These are phyloP conservation scores for Senna siamea DNA, from an alignment of 306 rosid genomes.

Conservation along the genomic window DNA sequence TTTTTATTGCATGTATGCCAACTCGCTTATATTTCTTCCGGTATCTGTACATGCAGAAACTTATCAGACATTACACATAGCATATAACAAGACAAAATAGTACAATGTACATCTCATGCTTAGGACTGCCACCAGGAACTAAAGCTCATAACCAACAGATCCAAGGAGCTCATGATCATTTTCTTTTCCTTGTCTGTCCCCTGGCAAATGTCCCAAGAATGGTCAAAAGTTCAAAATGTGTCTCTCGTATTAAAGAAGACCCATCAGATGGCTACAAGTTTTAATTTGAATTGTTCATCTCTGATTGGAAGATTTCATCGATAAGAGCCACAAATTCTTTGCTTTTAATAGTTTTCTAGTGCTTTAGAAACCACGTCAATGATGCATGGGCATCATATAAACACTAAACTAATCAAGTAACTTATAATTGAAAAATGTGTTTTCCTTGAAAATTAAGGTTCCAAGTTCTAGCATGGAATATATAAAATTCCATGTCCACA, in stretches of 20 bases:
- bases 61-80: slow-evolving; percentile 1
- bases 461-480: neutral
- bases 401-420: slow-evolving; percentile 3
- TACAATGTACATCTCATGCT: slow-evolving; percentile 1
- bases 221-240: neutral
- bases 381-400: neutral
- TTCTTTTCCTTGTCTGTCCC: neutral
- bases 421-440: neutral
- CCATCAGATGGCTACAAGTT: neutral
- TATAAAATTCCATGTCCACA: neutral
- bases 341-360: neutral
- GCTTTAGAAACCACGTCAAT: neutral
- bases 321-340: neutral
- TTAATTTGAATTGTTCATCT: neutral
- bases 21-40: slow-evolving; percentile 67
- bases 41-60: slow-evolving; percentile 55
- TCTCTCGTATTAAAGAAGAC: slow-evolving; percentile 15
- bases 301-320: neutral
- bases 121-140: neutral
- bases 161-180: neutral
- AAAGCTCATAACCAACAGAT: neutral
- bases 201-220: neutral
- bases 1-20: slow-evolving; percentile 70
- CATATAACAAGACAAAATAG: slow-evolving; percentile 10
- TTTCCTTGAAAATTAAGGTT: neutral